Evolutionary conservation across 2,329 filamentous ascomycete genomes (phyloP).

Genomic region (Cladorrhinum sp.): DNA sequence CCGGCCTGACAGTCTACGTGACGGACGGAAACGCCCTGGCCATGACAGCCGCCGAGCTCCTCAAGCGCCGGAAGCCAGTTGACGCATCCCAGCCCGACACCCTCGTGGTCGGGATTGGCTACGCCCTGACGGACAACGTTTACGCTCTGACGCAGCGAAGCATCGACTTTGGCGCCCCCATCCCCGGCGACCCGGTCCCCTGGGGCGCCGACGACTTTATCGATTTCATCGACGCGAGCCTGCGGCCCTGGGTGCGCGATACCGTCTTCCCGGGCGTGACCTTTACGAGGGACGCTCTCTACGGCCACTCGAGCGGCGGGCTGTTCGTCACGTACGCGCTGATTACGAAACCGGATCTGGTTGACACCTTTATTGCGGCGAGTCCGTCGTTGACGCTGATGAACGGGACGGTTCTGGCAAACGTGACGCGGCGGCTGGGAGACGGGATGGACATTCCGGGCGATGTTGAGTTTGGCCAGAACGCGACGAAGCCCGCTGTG

Average conservation of each 20-base stretch:
- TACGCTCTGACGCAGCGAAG: constrained; percentile 24
- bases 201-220: constrained; percentile 26
- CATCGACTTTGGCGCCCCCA: constrained; percentile 28
- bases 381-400: constrained; percentile 26
- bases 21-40: constrained; percentile 29
- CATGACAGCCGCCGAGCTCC: constrained; percentile 28
- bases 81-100: constrained; percentile 26
- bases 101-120: constrained; percentile 30
- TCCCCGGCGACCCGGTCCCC: constrained; percentile 13
- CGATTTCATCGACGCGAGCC: constrained; percentile 23
- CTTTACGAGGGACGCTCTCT: constrained; percentile 26
- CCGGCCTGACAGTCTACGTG: constrained; percentile 15
- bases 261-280: constrained; percentile 23
- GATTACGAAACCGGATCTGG: constrained; percentile 23
- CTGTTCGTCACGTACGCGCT: constrained; percentile 27
- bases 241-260: constrained; percentile 25
- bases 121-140: constrained; percentile 27
- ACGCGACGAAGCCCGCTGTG: constrained; percentile 16
- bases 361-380: constrained; percentile 28
- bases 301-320: constrained; percentile 29
- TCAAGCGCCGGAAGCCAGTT: constrained; percentile 28
- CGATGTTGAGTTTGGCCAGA: not conserved
- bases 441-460: constrained; percentile 3
- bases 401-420: constrained; percentile 22
- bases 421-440: constrained; percentile 19